Evolutionary conservation across 495 filamentous ascomycete genomes (phyloP).

Genomic region (Talaromyces proteolyticus): DNA sequence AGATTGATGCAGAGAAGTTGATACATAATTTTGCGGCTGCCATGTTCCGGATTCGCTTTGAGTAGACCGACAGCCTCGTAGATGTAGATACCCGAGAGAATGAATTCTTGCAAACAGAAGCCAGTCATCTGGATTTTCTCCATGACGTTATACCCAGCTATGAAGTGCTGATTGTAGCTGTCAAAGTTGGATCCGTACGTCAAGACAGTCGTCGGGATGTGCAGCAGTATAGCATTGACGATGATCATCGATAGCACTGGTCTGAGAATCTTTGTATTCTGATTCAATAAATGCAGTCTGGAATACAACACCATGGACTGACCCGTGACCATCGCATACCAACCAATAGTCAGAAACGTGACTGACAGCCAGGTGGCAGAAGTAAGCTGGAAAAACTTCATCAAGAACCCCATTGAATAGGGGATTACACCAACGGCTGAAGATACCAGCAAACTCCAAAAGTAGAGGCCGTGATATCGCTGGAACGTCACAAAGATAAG

Average conservation of each 20-base stretch:
- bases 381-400: conserved; percentile 53
- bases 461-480: conserved; percentile 48
- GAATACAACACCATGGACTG: conserved; percentile 65
- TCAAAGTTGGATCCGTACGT: conserved; percentile 49
- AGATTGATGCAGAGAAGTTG: conserved; percentile 54
- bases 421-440: conserved; percentile 50
- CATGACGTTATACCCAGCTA: conserved; percentile 46
- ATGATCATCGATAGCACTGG: conserved; percentile 54
- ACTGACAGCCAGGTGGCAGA: conserved; percentile 30
- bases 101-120: conserved; percentile 56
- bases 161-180: conserved; percentile 14
- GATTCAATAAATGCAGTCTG: conserved; percentile 56
- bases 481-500: conserved; percentile 51
- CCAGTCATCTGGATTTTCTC: conserved; percentile 61
- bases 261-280: conserved; percentile 41
- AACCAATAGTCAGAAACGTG: conserved; percentile 48
- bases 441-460: conserved; percentile 48
- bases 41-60: conserved; percentile 33
- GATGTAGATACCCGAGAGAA: conserved; percentile 58
- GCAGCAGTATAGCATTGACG: conserved; percentile 45
- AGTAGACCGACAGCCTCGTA: conserved; percentile 46
- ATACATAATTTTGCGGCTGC: conserved; percentile 47
- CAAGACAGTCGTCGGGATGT: conserved; percentile 51
- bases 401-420: conserved; percentile 53
- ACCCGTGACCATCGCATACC: conserved; percentile 60